Evolutionary conservation across 805 yeast species (phyloP), one percentile per base, ranked within the genome.

Genomic region (Candida loeiensis): DNA sequence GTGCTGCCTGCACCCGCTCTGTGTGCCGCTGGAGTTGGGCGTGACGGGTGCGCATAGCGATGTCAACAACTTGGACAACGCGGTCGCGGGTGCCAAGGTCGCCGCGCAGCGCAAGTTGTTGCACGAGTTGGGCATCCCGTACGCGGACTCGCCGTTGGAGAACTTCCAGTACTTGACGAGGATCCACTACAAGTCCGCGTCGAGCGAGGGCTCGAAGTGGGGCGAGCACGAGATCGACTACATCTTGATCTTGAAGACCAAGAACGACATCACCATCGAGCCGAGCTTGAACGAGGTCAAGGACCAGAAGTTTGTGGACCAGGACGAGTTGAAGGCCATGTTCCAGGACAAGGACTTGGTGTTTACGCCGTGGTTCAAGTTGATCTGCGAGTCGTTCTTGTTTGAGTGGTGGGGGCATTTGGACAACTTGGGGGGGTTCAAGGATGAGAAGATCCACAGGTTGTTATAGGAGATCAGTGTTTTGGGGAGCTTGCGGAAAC

Each of bases 201-300:
- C 78, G 46, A 88, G 89, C 34, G 79, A 80, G 43, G 78, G 79
- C 50, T 51, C 57, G 11, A 74, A 76, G 40, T 91, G 98, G 98
- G 98, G 98, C 33, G 99, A 91, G 60, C 99, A 91, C 56, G 99
- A 91, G 65, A 84, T 93, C 49, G 99, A 93, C 64, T 93, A 93
- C 63, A 93, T 93, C 49, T 73, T 93, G 55, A 80, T 93, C 44
- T 82, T 84, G 54, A 76, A 71, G 52, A 67, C 89, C 15, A 62
- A 66, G 40, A 70, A 77, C 30, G 59, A 64, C 35, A 63, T 80
- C 34, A 56, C 64, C 9, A 77, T 84, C 30, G 82, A 83, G 51
- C 76, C 80, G 20, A 93, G 90, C 58, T 50, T 45, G 32, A 69
- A 69, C 46, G 99, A 93, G 61, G 96, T 91, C 36, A 80, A 80